Evolutionary conservation across 148 eudicot species (phyloP), one percentile per base, ranked within the genome.

Genomic region (Tetragonia tetragonoides): DNA sequence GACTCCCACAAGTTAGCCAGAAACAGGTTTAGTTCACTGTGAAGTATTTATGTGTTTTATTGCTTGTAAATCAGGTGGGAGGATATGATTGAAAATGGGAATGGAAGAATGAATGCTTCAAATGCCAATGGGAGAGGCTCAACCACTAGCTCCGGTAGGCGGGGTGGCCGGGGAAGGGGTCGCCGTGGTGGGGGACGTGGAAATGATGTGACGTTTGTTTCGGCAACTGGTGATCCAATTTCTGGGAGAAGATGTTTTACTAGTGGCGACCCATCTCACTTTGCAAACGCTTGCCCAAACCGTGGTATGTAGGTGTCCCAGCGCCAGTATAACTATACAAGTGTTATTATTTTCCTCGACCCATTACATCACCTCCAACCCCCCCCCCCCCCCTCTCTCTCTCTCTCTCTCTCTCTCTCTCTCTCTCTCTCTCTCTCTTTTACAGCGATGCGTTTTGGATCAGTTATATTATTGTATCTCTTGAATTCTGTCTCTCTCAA

Each of bases 251-350:
- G 92, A 75, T 93, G 99, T 82, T 95, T 77, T 80, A 53, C 76
- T 38, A 93, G 99, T 78, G 93, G 94, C 39, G 98, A 95, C 85
- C 95, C 99, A 21, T 82, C 95, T 16, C 99, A 95, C 83, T 91
- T 95, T 80, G 95, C 99, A 54, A 93, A 93, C 80, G 92, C 80
- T 67, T 95, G 99, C 78, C 99, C 99, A 23, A 90, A 60, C 70
- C 97, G 99, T 66, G 93, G 90, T 63, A 63, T 70, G 74, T 82
- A 79, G 75, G 7, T 20, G 57, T 40, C 56, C 39, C 12, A 38
- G 20, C 2, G 68, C 4, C 40, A 34, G 40, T 65, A 11, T 11
- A 3, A 28, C 11, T 60, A n/a, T n/a, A n/a, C n/a, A n/a, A n/a
- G n/a, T 20, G n/a, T 60, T n/a, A 28, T 28, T 28, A 1, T 28